Percentiles rank a stretch among this genome's conserved stretches.
Evolutionary conservation across 225 moss, liverwort and hornwort species (phyloP).

Genomic region (Ulota crispa): DNA sequence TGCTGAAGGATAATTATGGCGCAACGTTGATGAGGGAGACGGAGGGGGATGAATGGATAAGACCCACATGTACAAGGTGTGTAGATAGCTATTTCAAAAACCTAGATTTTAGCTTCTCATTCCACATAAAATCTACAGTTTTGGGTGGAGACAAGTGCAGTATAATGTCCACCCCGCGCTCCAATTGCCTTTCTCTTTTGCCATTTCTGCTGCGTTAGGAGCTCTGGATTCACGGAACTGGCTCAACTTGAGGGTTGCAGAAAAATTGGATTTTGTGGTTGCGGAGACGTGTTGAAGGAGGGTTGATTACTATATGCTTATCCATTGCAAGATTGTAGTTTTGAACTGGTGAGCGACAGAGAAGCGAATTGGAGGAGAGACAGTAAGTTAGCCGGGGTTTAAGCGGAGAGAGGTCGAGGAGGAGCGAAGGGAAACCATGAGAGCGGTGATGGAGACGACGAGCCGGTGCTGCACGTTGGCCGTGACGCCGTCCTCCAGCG

Average conservation of each 20-base stretch:
- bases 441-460: conserved; percentile 37
- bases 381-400: neutral
- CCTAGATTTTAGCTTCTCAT: neutral
- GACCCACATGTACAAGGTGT: neutral
- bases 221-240: neutral
- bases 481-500: conserved; percentile 21
- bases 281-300: neutral
- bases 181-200: neutral
- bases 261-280: neutral
- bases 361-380: neutral
- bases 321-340: neutral
- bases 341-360: neutral
- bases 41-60: conserved; percentile 23
- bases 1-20: no score
- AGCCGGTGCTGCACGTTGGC: conserved; percentile 15
- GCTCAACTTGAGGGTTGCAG: neutral
- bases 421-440: neutral
- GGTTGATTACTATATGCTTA: neutral
- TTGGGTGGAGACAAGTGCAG: no score
- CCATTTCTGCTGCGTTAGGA: neutral
- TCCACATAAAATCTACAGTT: conserved; percentile 2
- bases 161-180: neutral
- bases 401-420: neutral
- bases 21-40: no score
- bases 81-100: neutral